Conservation (phyloP, 768 basidiomycete species). For the Rhodotorula kratochvilovae region DNA sequence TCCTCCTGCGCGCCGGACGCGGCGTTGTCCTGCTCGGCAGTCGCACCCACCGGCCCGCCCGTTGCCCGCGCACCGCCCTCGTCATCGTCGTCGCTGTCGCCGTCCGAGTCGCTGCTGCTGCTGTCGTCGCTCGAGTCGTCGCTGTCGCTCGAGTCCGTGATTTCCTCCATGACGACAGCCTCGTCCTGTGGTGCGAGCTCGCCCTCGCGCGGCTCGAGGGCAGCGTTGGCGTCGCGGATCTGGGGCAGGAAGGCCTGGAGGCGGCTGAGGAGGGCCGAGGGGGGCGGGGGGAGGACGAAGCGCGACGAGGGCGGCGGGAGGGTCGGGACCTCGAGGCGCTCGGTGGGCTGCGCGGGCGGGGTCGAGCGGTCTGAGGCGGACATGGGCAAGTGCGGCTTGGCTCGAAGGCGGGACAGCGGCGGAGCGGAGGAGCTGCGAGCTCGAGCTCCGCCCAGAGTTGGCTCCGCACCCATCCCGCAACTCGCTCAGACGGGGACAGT, state of each 20-base stretch:
- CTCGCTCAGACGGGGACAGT: too few species aligned
- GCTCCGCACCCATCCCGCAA: too few species aligned
- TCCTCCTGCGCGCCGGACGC: neutral
- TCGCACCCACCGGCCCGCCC: too few species aligned
- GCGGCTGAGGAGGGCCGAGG: slow-evolving; percentile 36
- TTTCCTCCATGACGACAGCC: slow-evolving; percentile 29
- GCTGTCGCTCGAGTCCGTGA: slow-evolving; percentile 20
- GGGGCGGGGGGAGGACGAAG: slow-evolving; percentile 38
- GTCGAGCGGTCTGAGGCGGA: neutral
- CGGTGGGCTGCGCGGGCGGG: neutral
- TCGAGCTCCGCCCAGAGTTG: too few species aligned
- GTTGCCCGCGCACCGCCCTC: neutral
- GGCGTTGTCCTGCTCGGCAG: neutral
- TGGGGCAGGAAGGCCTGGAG: slow-evolving; percentile 38
- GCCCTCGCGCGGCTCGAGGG: neutral
- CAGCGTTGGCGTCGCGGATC: slow-evolving; percentile 31
- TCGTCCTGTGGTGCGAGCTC: slow-evolving; percentile 8
- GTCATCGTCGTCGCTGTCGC: neutral
- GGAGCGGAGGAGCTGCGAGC: neutral
- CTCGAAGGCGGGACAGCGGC: neutral
- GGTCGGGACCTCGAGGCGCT: slow-evolving; percentile 29
- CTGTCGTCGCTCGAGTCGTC: slow-evolving; percentile 11
- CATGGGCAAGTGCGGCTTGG: neutral
- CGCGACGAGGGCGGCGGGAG: slow-evolving; percentile 26
- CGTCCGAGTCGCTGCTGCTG: neutral